Base-by-base conservation (phyloP, 2,329 filamentous ascomycete species). In the Gnomoniopsis smithogilvyi region DNA sequence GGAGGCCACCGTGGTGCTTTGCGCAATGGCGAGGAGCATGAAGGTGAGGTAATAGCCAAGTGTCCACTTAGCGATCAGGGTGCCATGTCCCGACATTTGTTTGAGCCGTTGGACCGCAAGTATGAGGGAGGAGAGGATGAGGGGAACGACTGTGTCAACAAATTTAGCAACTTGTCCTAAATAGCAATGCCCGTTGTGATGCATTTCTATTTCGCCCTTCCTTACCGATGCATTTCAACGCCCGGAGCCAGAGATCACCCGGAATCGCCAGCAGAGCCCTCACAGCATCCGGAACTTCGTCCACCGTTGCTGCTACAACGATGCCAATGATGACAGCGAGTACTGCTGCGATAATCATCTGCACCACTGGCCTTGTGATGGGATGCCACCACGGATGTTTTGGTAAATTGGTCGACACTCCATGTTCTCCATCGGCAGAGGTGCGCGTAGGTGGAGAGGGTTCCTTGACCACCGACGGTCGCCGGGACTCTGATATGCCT, bases 81-180 rank as follows among this genome's bases (percentile, higher is more conserved):
- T 73, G 7, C 75, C 78, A 14, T 75, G 73, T 11, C 73, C 66
- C 12, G 75, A 69, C 74, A 82, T 79, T 7, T 70, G 73, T 19
- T 76, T 73, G 8, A 83, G 71, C n/a, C 74, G 72, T 50, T 78
- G 77, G 6, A 82, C 70, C 6, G 80, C 77, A 19, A 82, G 71
- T 50, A 83, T 76, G 72, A 83, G 81, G 24, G 80, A 79, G 8
- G 73, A 76, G 26, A 82, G 70, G 46, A 83, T 83, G 56, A 83
- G 67, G 2, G 80, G 80, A 1, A 83, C 70, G 0, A 82, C 80
- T 80, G 4, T 17, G n/a, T 36, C n/a, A 8, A 10, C 47, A 61
- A 47, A n/a, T 10, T n/a, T 26, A 17, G 41, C 12, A 21, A 46
- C 30, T 19, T 49, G 11, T 30, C 11, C 38, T 46, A 24, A 10